Base-by-base conservation (phyloP, 1,139 yeast species). In the Suhomyces terraborum region DNA sequence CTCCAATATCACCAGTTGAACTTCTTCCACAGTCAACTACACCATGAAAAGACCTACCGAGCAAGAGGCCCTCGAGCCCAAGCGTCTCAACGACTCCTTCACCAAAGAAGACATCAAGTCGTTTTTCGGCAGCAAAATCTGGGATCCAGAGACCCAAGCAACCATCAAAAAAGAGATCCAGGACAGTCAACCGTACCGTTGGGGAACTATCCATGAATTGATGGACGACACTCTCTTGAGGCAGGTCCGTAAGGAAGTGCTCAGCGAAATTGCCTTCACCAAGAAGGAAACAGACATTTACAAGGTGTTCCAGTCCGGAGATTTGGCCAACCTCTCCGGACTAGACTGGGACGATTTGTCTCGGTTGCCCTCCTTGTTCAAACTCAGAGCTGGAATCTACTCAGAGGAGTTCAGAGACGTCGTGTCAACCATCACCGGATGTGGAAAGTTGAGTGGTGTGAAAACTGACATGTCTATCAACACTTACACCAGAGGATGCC, bases 201-300 rank as follows among this genome's bases (percentile, higher is more conserved):
- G 97, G 89, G 97, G 98, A 2, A 81, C 89, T 14, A 84, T 94
- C 38, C 74, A 70, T 22, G 76, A 82, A 25, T 67, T 93, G 38
- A 75, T 94, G 41, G 79, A 91, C 57, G 96, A 91, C 49, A 77
- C 81, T 0, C 67, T 94, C 20, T 67, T 94, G 42, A 71, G 94
- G 49, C 74, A 77, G 29, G 98, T 94, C 2, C 76, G 98, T 37
- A 77, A 78, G 43, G 98, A 94, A 60, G 91, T 94, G 28, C 75
- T 88, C 52, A 69, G 74, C 6, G 86, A 89, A 56, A 83, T 94
- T 45, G 94, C 87, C 35, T 94, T 94, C 68, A 89, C 98, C 14
- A 81, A 83, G 56, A 94, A 93, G 63, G 98, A 94, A 62, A 94
- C 99, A 0, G 98, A 94, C 58, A 94, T 94, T 47, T 94, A 94